Base-by-base conservation (phyloP, 352 stramenopile species). In the Phytophthora tubulina region DNA sequence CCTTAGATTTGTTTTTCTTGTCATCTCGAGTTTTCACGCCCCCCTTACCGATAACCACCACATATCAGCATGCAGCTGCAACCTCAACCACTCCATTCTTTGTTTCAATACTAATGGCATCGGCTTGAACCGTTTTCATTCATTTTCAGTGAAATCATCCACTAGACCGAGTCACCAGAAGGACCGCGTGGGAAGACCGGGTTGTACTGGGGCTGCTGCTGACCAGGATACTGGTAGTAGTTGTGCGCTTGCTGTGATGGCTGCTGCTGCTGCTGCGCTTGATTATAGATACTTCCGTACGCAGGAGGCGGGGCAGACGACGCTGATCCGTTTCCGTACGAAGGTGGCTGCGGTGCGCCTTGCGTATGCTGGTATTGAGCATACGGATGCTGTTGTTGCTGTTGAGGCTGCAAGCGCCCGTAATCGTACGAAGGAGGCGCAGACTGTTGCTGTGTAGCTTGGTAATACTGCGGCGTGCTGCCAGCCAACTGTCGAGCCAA, bases 401-500 rank as follows among this genome's bases (percentile, higher is more conserved):
- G 75, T 36, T 77, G 75, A 50, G 63, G 57, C 54, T 84, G 80
- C 36, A 80, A 27, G 2, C 38, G 67, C 7, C 72, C 68, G 42
- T 81, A 80, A 63, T 86, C 70, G 55, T 85, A 88, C 3, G 67
- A 80, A 50, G 72, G 64, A 32, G 72, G 58, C n/a, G 72, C 53
- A 4, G 63, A 44, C 35, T 61, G 38, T 46, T 79, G 72, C 15
- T 72, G 59, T 2, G 48, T 52, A 27, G 70, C 30, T 13, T 66
- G 66, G 56, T 78, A 88, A 45, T 76, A 76, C 70, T 90, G 85
- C 15, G 82, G 62, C 6, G 79, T 76, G 21, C 55, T 76, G 27
- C 78, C 85, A 6, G 82, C 82, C 59, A 90, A 63, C 53, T 88
- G 82, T 1, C 82, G 63, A 45, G 82, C 85, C n/a, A 89, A 67